phyloP scores from a whole-genome alignment of 331 rosid genomes.

The Acacia pycnantha region DNA sequence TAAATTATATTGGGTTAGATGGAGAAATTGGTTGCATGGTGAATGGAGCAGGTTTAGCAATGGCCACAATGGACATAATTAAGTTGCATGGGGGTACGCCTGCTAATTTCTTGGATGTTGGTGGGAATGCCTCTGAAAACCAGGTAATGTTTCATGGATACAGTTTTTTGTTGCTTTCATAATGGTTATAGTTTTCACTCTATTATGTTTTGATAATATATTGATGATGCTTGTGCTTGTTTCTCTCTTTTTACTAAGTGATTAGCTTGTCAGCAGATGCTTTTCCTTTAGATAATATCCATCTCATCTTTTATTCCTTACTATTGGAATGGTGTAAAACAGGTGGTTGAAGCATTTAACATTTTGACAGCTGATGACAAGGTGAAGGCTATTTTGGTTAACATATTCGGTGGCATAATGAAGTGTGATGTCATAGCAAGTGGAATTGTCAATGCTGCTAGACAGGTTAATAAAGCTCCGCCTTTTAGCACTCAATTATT shows the following conservation, averaged over 20 bases:
- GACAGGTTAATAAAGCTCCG: conserved; percentile 40
- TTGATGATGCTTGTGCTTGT: background rate
- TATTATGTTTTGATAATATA: background rate
- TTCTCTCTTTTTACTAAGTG: background rate
- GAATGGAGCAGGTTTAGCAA: conserved; percentile 98
- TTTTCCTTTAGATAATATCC: background rate
- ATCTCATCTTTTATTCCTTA: conserved; percentile 14
- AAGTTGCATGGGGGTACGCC: conserved; percentile 98
- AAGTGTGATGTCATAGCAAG: conserved; percentile 72
- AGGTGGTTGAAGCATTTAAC: conserved; percentile 98
- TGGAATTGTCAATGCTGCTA: conserved; percentile 58
- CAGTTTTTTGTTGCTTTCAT: background rate
- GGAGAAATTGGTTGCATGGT: conserved; percentile 99
- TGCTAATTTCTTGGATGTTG: conserved; percentile 95
- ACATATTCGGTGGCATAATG: conserved; percentile 63
- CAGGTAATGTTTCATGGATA: conserved; percentile 62
- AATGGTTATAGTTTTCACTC: conserved; percentile 4
- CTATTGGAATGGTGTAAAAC: conserved; percentile 31
- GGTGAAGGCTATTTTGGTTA: conserved; percentile 84
- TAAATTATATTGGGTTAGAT: conserved; percentile 94
- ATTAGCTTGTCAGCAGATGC: background rate
- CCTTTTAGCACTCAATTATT: conserved; percentile 6
- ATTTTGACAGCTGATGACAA: conserved; percentile 95
- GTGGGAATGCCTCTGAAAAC: conserved; percentile 96
- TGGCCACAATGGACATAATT: conserved; percentile 99